Base-by-base conservation (phyloP, 2,329 filamentous ascomycete species). In the Colletotrichum australisinense region DNA sequence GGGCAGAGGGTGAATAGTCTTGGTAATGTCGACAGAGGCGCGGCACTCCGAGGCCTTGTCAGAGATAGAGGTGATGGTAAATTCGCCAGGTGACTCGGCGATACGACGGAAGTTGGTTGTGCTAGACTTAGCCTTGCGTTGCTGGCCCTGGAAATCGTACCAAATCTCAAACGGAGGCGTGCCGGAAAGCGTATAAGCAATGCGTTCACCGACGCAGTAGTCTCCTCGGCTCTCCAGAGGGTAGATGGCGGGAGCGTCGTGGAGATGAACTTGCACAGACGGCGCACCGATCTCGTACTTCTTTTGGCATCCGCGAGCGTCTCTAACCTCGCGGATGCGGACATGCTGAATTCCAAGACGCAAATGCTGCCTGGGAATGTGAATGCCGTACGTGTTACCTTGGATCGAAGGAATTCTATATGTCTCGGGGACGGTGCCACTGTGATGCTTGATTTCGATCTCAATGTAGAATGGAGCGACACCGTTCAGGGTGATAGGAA, bases 131-230 rank as follows among this genome's bases (percentile, higher is more conserved):
- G 96, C 97, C 81, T 94, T 96, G 84, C 94, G 92, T 56, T 90
- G 89, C 55, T 90, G 89, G 68, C 92, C 93, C 77, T 95, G 92
- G 84, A 99, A 99, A 12, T 91, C 93, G 85, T 99, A 99, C 82
- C 93, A 93, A 57, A 99, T 93, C 57, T 96, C 94, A 82, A 99
- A 99, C 0, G 97, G 97, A 22, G 95, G 92, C 67, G 94, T 94
- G 57, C 97, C 97, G 1, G 95, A 94, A 6, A 99, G 90, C 0
- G 94, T 95, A 84, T 98, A 99, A 4, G 94, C 93, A 76, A 99
- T 93, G 67, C 95, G 93, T 82, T 99, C 97, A 76, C 97, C 97
- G 12, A 99, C 95, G 82, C 97, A 99, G 84, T 96, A 98, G 84
- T 99, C 94, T 19, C 88, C 88, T 74, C 94, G 92, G 28, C 93